phyloP scores from a whole-genome alignment of 345 rosid genomes.

The Salix suchowensis region DNA sequence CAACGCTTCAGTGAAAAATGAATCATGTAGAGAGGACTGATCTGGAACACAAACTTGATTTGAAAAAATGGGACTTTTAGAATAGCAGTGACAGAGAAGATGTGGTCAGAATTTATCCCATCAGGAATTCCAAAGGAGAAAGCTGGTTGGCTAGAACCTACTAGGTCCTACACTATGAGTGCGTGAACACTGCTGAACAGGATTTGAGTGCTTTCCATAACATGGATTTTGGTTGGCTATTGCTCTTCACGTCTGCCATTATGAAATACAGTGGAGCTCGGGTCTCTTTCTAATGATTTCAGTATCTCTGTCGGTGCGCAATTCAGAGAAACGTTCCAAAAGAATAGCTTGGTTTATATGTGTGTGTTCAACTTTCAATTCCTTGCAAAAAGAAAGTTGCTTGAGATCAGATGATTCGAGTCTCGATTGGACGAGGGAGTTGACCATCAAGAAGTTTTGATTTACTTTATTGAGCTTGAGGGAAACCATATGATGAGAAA shows the following conservation, averaged over 20 bases:
- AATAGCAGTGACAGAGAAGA: constrained; percentile 18
- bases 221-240: not conserved
- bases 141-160: not conserved
- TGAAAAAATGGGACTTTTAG: constrained; percentile 4
- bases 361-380: not conserved
- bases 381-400: constrained; percentile 5
- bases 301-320: constrained; percentile 21
- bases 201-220: not conserved
- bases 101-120: constrained; percentile 18
- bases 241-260: constrained; percentile 2
- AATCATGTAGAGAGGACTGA: constrained; percentile 7
- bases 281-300: constrained; percentile 27
- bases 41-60: constrained; percentile 2
- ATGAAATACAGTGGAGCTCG: not conserved
- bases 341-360: not conserved
- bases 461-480: not conserved
- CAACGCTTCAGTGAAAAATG: constrained; percentile 11
- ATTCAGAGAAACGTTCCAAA: not conserved
- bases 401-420: not conserved
- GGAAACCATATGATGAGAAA: not conserved
- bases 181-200: not conserved
- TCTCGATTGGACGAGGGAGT: constrained; percentile 17
- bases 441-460: constrained; percentile 8
- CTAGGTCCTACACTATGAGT: constrained; percentile 9
- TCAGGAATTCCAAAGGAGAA: constrained; percentile 3